Evolutionary conservation across 371 early-diverging fungal genomes (phyloP).

Genomic region (Syncephalastrum sp.): DNA sequence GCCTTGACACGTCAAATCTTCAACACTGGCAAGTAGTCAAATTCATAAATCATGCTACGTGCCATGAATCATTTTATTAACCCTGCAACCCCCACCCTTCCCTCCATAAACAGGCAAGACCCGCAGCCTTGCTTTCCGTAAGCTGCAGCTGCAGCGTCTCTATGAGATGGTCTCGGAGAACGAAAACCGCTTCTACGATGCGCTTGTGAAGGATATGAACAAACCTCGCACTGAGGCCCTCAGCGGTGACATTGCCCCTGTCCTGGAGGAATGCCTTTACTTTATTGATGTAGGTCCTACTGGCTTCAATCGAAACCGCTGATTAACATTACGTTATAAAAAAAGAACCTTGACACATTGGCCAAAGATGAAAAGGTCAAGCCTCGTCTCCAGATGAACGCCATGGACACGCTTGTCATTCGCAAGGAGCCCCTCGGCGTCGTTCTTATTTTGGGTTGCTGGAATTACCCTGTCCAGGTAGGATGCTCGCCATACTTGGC

Average conservation of each 20-base stretch:
- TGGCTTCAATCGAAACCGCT: background rate
- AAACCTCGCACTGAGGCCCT: conserved; percentile 57
- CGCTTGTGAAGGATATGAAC: conserved; percentile 65
- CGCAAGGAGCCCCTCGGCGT: conserved; percentile 80
- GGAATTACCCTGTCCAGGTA: conserved; percentile 52
- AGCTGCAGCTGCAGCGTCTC: conserved; percentile 67
- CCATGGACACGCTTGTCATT: conserved; percentile 47
- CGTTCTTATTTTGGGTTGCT: conserved; percentile 53
- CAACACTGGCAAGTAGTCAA: conserved; percentile 25
- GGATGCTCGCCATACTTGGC: background rate
- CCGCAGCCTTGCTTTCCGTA: conserved; percentile 57
- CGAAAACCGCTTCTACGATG: conserved; percentile 56
- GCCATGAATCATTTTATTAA: background rate
- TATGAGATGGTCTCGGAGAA: conserved; percentile 68
- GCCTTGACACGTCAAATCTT: conserved; percentile 34
- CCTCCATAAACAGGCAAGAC: conserved; percentile 34
- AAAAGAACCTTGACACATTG: conserved; percentile 62
- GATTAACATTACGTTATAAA: background rate
- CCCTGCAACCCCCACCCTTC: background rate
- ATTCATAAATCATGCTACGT: background rate
- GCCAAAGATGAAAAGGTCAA: conserved; percentile 50
- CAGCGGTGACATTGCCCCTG: conserved; percentile 64
- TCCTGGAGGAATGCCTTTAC: conserved; percentile 53
- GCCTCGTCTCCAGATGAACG: conserved; percentile 28
- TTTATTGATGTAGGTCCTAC: conserved; percentile 32